Evolutionary conservation across 2,329 filamentous ascomycete species (phyloP).

Genomic region (Penicillium thymicola): DNA sequence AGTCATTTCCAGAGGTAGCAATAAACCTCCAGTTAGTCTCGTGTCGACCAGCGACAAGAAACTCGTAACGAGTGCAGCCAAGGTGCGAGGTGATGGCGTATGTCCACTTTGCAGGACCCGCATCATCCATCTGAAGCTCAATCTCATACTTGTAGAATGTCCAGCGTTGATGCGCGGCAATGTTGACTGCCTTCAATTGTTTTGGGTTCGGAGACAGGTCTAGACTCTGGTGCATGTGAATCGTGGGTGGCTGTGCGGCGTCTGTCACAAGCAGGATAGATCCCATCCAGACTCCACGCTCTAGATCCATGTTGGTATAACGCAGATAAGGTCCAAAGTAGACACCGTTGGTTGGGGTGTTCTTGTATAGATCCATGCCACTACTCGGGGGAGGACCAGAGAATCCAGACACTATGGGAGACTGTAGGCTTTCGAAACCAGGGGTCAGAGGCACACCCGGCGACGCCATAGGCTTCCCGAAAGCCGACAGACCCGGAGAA

Average conservation of each 20-base stretch:
- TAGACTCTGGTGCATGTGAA: conserved; percentile 85
- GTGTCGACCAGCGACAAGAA: conserved; percentile 83
- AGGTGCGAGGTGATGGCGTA: conserved; percentile 97
- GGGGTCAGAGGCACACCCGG: conserved; percentile 80
- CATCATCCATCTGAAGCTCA: conserved; percentile 83
- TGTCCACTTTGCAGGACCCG: conserved; percentile 79
- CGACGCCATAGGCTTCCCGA: conserved; percentile 62
- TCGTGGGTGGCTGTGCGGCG: conserved; percentile 85
- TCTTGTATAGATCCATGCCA: conserved; percentile 91
- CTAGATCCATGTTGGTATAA: conserved; percentile 96
- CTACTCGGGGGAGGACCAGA: conserved; percentile 82
- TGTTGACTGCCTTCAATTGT: conserved; percentile 76
- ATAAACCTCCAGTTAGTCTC: conserved; percentile 96
- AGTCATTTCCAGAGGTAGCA: conserved; percentile 94
- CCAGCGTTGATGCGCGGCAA: conserved; percentile 89
- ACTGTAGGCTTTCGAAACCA: conserved; percentile 79
- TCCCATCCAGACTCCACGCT: conserved; percentile 84
- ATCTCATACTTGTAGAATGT: conserved; percentile 94
- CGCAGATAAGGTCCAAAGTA: conserved; percentile 96
- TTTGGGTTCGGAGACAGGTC: conserved; percentile 91
- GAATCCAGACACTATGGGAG: conserved; percentile 71
- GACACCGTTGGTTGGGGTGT: conserved; percentile 89
- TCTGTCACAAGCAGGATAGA: conserved; percentile 94
- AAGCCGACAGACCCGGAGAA: conserved; percentile 63
- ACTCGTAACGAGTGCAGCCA: conserved; percentile 97